Conservation (phyloP, 306 rosid species). For the Vigna hirtella region DNA sequence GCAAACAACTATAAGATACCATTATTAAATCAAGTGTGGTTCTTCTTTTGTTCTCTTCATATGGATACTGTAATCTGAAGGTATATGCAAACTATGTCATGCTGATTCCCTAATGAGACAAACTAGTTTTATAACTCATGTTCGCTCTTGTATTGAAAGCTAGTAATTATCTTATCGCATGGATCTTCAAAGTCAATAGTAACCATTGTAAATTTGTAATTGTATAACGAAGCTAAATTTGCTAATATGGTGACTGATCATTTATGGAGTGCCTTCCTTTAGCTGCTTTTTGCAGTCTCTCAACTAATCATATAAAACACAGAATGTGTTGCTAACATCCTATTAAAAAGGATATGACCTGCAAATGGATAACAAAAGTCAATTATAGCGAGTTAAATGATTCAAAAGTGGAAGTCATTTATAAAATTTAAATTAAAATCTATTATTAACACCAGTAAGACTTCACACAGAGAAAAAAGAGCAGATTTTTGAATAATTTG, state of each 20-base stretch:
- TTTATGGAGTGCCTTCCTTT: not conserved
- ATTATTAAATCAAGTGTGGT: not conserved
- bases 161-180: not conserved
- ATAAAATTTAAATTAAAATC: not conserved
- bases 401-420: not conserved
- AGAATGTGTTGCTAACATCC: not conserved
- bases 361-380: slow-evolving; percentile 53
- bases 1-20: not conserved
- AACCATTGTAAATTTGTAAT: not conserved
- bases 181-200: not conserved
- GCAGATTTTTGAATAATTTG: not conserved
- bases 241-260: slow-evolving; percentile 18
- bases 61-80: not conserved
- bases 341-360: slow-evolving; percentile 89
- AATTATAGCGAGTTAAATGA: not conserved
- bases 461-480: not conserved
- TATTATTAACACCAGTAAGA: not conserved
- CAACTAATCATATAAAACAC: slow-evolving; percentile 32
- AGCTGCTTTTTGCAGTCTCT: not conserved
- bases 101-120: slow-evolving; percentile 4
- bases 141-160: slow-evolving; percentile 1
- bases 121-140: not conserved
- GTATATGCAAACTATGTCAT: not conserved
- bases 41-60: slow-evolving; percentile 1
- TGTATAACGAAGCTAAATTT: not conserved